These are phyloP conservation scores for Trichoderma virens DNA, from an alignment of 495 filamentous ascomycete species.

Conservation along the genomic window DNA sequence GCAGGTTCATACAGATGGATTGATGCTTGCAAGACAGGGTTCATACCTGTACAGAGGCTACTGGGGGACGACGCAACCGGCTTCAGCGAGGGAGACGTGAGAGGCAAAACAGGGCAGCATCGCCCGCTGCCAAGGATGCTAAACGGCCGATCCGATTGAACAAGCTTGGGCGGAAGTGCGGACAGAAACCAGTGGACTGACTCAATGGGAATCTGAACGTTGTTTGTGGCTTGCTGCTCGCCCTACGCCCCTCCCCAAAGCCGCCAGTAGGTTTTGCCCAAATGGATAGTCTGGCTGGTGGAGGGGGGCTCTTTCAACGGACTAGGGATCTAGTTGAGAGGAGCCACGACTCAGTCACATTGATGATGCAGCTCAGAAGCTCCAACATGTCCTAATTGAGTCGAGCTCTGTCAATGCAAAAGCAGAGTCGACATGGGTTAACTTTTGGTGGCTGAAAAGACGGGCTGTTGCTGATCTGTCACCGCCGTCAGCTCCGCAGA, in stretches of 20 bases:
- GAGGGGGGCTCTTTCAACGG: neutral
- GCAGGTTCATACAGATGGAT: too few species aligned
- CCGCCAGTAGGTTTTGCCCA: neutral
- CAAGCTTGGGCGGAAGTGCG: neutral
- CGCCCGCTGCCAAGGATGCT: neutral
- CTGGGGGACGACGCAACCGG: too few species aligned
- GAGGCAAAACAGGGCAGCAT: neutral
- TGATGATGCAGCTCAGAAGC: neutral
- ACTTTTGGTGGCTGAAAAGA: conserved; percentile 1
- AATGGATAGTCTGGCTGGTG: neutral
- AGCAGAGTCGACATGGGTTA: neutral
- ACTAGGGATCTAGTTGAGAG: neutral
- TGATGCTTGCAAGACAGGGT: too few species aligned
- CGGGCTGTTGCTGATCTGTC: neutral
- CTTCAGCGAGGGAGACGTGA: too few species aligned
- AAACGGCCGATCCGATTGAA: neutral
- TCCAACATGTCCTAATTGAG: neutral
- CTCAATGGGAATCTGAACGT: neutral
- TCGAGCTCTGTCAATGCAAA: neutral
- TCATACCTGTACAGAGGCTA: too few species aligned
- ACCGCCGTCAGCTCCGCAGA: neutral
- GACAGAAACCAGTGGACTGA: neutral
- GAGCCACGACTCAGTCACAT: neutral
- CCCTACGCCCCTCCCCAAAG: neutral
- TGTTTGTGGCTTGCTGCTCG: conserved; percentile 1